Percentiles rank a stretch among this genome's conserved stretches.
These are phyloP conservation scores for Periconia macrospinosa DNA, from an alignment of 2,329 filamentous ascomycete genomes.

Conservation along the genomic window DNA sequence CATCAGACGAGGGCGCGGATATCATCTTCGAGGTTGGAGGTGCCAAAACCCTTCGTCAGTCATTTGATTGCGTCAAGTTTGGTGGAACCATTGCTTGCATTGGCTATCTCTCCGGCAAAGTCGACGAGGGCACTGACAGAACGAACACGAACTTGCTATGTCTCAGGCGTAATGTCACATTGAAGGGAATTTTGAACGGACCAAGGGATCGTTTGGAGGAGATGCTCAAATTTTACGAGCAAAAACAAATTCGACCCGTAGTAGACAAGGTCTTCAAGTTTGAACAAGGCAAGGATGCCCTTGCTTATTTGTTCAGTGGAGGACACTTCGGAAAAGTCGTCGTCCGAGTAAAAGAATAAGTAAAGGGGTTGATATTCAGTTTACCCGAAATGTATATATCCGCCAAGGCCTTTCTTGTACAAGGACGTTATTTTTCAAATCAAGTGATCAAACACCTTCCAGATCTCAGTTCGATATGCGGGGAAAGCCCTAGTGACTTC, in stretches of 20 bases:
- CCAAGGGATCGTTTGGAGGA: conserved; percentile 57
- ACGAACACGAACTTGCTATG: conserved; percentile 63
- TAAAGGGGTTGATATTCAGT: background rate
- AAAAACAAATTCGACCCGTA: conserved; percentile 46
- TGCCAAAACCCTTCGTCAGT: conserved; percentile 51
- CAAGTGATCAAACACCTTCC: background rate
- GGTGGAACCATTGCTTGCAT: conserved; percentile 47
- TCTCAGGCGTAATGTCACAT: conserved; percentile 53
- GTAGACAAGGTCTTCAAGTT: conserved; percentile 46
- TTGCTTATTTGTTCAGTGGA: conserved; percentile 33
- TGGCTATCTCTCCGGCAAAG: conserved; percentile 54
- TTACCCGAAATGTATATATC: background rate
- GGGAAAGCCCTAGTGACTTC: background rate
- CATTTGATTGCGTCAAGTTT: conserved; percentile 47
- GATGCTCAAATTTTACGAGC: conserved; percentile 46
- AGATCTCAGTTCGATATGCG: background rate
- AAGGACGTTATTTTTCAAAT: background rate
- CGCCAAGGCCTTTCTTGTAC: background rate
- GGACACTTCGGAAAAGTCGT: conserved; percentile 47
- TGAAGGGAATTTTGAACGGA: conserved; percentile 65
- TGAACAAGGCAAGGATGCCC: conserved; percentile 30
- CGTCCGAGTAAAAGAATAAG: conserved; percentile 29
- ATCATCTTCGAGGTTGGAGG: conserved; percentile 57
- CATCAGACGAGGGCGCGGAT: conserved; percentile 46
- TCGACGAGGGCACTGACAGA: conserved; percentile 57